Evolutionary conservation across 495 filamentous ascomycete species (phyloP), one percentile per base, ranked within the genome.

Genomic region (Glarea lozoyensis): DNA sequence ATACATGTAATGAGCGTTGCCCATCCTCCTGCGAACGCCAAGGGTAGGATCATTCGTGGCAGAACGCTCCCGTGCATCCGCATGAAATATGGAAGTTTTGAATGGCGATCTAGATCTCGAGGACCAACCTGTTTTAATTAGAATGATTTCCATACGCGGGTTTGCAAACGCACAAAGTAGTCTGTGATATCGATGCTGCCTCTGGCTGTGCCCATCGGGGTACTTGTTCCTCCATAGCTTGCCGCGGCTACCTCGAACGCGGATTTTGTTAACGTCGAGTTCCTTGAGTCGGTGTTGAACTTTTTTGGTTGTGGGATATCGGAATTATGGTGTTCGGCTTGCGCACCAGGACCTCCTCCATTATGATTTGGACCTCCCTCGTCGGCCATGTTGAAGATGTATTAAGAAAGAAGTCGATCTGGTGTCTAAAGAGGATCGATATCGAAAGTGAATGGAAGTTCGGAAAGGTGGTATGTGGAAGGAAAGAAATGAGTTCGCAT

Each of bases 11-110:
- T 78, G 2, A 70, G 46, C 4, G 76, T 81, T 2, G 85, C 64
- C 87, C 87, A 93, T 15, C 53, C 57, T 9, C 64, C 84, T 4
- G 92, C 70, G 46, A 78, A 68, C 17, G 79, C 12, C 5, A 92
- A 60, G 0, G 87, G 86, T 2, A 92, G 42, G 23, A 90, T 79
- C 82, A 92, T 79, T 54, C 81, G 80, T 13, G 86, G 86, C 40
- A 83, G 65, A 50, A 90, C 82, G 52, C 81, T 86, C 35, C 86
- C 86, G 59, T 86, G 83, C 61, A 92, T 70, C 45, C 84, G 82
- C 51, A 90, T 52, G 57, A 88, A 84, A 46, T 80, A 72, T 12
- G 86, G 86, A 68, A 84, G 80, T 73, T 86, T 89, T 10, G 85
- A 88, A 55, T 90, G 85, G 40, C 73, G 73, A 21, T 81, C 67